phyloP scores from a whole-genome alignment of 1,139 yeast genomes.

The Nakaseomyces sp. region DNA sequence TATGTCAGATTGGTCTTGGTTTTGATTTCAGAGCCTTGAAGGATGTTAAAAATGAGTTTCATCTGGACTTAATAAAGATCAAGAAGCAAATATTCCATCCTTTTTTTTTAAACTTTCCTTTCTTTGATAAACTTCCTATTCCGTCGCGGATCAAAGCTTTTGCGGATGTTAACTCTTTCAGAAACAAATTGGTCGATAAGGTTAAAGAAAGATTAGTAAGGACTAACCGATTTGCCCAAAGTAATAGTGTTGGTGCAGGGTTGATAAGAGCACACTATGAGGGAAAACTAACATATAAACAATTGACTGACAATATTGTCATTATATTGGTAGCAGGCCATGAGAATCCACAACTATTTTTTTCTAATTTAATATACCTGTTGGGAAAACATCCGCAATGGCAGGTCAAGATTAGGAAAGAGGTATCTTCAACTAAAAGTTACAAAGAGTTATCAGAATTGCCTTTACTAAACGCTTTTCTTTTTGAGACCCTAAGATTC shows the following conservation, averaged over 20 bases:
- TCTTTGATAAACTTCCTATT: slow-evolving; percentile 43
- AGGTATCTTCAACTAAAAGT: slow-evolving; percentile 15
- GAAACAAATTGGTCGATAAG: slow-evolving; percentile 31
- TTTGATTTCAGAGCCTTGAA: slow-evolving; percentile 37
- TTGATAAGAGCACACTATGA: slow-evolving; percentile 35
- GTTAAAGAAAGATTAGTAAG: slow-evolving; percentile 28
- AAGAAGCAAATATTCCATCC: slow-evolving; percentile 52
- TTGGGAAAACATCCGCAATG: slow-evolving; percentile 37
- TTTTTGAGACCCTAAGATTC: slow-evolving; percentile 46
- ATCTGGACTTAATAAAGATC: slow-evolving; percentile 36
- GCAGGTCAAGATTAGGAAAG: slow-evolving; percentile 35
- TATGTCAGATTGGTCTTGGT: slow-evolving; percentile 45
- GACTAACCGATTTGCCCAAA: slow-evolving; percentile 31
- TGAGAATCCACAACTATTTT: slow-evolving; percentile 50
- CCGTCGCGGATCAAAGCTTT: slow-evolving; percentile 42
- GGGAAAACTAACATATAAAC: slow-evolving; percentile 37
- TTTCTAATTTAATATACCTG: slow-evolving; percentile 42
- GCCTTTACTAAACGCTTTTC: slow-evolving; percentile 32
- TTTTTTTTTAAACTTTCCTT: slow-evolving; percentile 46
- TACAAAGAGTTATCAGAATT: slow-evolving; percentile 19
- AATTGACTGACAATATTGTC: slow-evolving; percentile 49
- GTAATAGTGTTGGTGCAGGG: slow-evolving; percentile 29
- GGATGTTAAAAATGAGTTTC: slow-evolving; percentile 31
- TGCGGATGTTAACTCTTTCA: slow-evolving; percentile 38
- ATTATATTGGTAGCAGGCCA: slow-evolving; percentile 55